These are phyloP conservation scores for Stephanodiscus minutulus DNA, from an alignment of 108 stramenopile genomes.

Conservation along the genomic window DNA sequence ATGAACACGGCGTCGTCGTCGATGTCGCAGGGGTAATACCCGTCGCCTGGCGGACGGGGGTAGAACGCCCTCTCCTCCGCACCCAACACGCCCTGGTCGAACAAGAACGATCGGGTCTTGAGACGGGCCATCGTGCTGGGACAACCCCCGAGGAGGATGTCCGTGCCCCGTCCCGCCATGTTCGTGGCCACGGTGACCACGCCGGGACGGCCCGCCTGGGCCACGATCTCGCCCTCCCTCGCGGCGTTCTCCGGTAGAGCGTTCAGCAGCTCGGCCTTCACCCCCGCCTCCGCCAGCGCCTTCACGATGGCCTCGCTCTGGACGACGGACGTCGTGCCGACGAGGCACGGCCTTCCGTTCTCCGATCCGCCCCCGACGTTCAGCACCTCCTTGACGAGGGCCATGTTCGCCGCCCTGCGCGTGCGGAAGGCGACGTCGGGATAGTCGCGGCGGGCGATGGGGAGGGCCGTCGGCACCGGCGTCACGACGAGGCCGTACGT, in stretches of 20 bases:
- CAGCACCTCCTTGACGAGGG: conserved; percentile 82
- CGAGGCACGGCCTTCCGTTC: conserved; percentile 88
- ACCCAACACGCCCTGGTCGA: conserved; percentile 68
- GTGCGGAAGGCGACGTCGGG: conserved; percentile 93
- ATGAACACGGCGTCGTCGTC: conserved; percentile 63
- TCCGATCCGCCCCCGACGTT: conserved; percentile 71
- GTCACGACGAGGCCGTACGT: conserved; percentile 85
- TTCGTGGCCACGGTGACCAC: conserved; percentile 97
- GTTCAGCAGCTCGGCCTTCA: conserved; percentile 88
- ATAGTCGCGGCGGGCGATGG: conserved; percentile 91
- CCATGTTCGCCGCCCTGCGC: conserved; percentile 84
- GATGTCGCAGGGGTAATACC: conserved; percentile 77
- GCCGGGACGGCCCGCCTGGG: conserved; percentile 93
- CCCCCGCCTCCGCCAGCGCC: conserved; percentile 79
- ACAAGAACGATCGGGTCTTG: conserved; percentile 65
- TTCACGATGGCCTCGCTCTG: conserved; percentile 85
- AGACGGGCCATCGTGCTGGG: conserved; percentile 88
- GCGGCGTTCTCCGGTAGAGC: conserved; percentile 91
- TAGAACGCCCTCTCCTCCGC: conserved; percentile 58
- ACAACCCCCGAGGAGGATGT: conserved; percentile 94
- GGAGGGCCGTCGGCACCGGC: conserved; percentile 91
- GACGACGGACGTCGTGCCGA: conserved; percentile 93
- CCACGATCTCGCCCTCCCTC: conserved; percentile 92
- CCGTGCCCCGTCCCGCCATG: conserved; percentile 97
- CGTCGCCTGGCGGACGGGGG: conserved; percentile 74